These are phyloP conservation scores for Fusarium scirpi DNA, from an alignment of 2,329 filamentous ascomycete species.

Conservation along the genomic window DNA sequence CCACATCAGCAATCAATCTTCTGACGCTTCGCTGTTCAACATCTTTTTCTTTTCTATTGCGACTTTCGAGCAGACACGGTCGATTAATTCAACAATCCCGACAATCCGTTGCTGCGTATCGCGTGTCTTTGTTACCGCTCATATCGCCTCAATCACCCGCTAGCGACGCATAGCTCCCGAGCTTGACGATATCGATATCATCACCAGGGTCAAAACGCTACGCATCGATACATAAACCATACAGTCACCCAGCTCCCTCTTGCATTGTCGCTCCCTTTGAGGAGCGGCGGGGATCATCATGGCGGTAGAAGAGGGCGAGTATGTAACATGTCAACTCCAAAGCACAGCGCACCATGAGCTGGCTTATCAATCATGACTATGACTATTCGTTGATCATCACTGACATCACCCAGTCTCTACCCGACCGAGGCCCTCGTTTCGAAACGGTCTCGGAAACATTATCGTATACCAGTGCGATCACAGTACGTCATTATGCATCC, in stretches of 20 bases:
- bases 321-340: conserved; percentile 43
- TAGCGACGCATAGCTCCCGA: conserved; percentile 1
- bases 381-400: conserved; percentile 9
- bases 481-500: conserved; percentile 63
- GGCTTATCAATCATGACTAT: conserved; percentile 30
- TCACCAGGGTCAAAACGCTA: conserved; percentile 7
- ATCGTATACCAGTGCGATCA: conserved; percentile 73
- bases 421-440: conserved; percentile 75
- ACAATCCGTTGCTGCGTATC: neutral
- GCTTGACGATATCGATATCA: conserved; percentile 13
- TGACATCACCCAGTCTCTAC: conserved; percentile 64
- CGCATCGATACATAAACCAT: conserved; percentile 11
- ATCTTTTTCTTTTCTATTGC: conserved; percentile 1
- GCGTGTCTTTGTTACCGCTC: conserved; percentile 7
- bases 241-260: conserved; percentile 19
- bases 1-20: conserved; percentile 28
- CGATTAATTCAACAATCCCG: neutral
- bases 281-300: conserved; percentile 52
- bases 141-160: conserved; percentile 1
- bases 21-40: conserved; percentile 10
- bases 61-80: neutral
- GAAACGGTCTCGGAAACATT: conserved; percentile 72
- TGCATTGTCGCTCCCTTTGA: conserved; percentile 34
- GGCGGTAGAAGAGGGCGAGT: conserved; percentile 68
- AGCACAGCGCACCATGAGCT: neutral